Percentiles rank a stretch among this genome's conserved stretches.
Evolutionary conservation across 257 asterid species (phyloP).

Genomic region (Solanum tarijense): DNA sequence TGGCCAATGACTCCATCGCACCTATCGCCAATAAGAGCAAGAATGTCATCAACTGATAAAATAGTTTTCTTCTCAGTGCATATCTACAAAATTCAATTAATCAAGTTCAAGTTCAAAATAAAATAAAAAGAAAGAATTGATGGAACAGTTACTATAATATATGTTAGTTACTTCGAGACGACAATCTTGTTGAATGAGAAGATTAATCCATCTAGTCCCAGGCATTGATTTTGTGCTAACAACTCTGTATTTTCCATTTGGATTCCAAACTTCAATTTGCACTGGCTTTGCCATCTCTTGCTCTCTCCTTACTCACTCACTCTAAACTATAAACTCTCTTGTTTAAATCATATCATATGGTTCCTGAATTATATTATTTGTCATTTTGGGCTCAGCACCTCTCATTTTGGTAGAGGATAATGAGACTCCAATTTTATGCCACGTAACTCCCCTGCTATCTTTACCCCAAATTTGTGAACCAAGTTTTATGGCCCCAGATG

Average conservation of each 20-base stretch:
- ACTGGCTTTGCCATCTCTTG: slow-evolving; percentile 58
- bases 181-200: slow-evolving; percentile 74
- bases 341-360: background rate
- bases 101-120: background rate
- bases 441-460: slow-evolving; percentile 29
- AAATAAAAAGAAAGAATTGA: background rate
- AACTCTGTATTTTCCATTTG: slow-evolving; percentile 84
- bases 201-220: slow-evolving; percentile 89
- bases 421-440: slow-evolving; percentile 14
- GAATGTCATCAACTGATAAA: slow-evolving; percentile 80
- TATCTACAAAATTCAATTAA: slow-evolving; percentile 25
- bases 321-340: background rate
- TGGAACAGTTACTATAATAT: background rate
- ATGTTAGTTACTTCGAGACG: slow-evolving; percentile 67
- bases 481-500: background rate
- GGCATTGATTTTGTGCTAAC: slow-evolving; percentile 94
- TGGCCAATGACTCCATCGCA: slow-evolving; percentile 97
- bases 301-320: background rate
- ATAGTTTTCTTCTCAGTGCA: slow-evolving; percentile 87
- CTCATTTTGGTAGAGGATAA: slow-evolving; percentile 29
- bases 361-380: background rate
- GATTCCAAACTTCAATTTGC: slow-evolving; percentile 84
- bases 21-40: slow-evolving; percentile 68
- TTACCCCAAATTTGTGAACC: background rate
- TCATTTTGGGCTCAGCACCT: slow-evolving; percentile 13